Conservation (phyloP, 768 basidiomycete genomes). For the Collybiopsis luxurians region DNA sequence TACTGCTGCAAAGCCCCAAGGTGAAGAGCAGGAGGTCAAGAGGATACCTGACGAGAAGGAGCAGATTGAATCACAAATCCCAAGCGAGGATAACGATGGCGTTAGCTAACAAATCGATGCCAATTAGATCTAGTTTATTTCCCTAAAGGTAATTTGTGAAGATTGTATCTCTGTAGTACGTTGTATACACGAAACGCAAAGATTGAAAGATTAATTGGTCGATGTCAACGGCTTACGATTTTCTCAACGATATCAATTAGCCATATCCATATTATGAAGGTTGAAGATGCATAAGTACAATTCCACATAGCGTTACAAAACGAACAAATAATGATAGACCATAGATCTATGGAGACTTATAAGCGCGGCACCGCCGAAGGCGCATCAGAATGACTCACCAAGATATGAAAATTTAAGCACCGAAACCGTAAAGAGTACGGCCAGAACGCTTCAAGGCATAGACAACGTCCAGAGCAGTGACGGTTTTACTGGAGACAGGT, state of each 20-base stretch:
- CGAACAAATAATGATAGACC: conserved; percentile 2
- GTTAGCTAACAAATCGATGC: no score
- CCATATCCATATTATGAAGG: no score
- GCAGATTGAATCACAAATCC: no score
- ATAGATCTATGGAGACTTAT: background rate
- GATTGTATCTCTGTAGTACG: no score
- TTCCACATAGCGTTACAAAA: conserved; percentile 1
- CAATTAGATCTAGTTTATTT: no score
- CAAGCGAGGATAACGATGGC: no score
- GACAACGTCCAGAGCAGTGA: conserved; percentile 15
- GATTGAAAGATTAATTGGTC: no score
- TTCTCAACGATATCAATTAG: no score
- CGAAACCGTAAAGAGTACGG: conserved; percentile 71
- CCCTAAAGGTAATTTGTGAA: no score
- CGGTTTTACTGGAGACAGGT: conserved; percentile 43
- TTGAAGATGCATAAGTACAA: background rate
- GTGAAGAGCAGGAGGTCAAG: background rate
- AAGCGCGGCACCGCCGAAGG: background rate
- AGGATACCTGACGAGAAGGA: background rate
- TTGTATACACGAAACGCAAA: no score
- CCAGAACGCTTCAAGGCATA: conserved; percentile 34
- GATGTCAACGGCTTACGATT: no score
- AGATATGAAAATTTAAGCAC: conserved; percentile 35
- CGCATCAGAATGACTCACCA: conserved; percentile 4
- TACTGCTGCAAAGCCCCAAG: background rate